These are phyloP conservation scores for Pichia phayaonensis DNA, from an alignment of 805 yeast genomes.

Conservation along the genomic window DNA sequence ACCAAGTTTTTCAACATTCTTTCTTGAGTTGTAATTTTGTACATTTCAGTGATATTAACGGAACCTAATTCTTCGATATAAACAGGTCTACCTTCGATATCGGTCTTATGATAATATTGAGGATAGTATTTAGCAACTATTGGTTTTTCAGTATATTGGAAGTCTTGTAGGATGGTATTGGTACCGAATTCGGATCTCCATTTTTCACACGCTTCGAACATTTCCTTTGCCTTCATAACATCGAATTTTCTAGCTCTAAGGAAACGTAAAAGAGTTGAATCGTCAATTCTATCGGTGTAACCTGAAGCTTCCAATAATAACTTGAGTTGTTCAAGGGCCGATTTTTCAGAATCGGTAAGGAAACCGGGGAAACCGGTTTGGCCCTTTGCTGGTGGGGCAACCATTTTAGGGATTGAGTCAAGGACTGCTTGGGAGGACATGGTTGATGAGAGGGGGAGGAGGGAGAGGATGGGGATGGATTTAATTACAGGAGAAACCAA, in stretches of 20 bases:
- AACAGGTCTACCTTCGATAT: slow-evolving; percentile 93
- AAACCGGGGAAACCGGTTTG: slow-evolving; percentile 79
- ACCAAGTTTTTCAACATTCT: slow-evolving; percentile 93
- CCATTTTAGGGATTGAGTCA: slow-evolving; percentile 32
- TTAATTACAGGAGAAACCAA: neutral
- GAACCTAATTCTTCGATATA: slow-evolving; percentile 90
- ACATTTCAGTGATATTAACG: slow-evolving; percentile 85
- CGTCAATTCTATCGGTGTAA: slow-evolving; percentile 74
- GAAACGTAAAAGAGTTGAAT: slow-evolving; percentile 76
- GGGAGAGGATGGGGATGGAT: neutral
- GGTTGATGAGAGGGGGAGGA: neutral
- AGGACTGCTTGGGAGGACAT: slow-evolving; percentile 21
- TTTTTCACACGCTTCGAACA: slow-evolving; percentile 81
- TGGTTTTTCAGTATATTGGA: slow-evolving; percentile 90
- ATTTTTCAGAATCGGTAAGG: slow-evolving; percentile 60
- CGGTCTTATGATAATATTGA: slow-evolving; percentile 95
- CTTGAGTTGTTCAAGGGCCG: slow-evolving; percentile 50
- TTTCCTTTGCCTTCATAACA: slow-evolving; percentile 62
- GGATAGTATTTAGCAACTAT: slow-evolving; percentile 86
- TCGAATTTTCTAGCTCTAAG: slow-evolving; percentile 95
- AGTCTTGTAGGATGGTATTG: slow-evolving; percentile 78
- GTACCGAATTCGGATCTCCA: slow-evolving; percentile 89
- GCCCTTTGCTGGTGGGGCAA: slow-evolving; percentile 44
- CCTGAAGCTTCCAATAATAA: slow-evolving; percentile 54
- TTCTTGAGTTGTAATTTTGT: slow-evolving; percentile 88